A percentile compares a stretch with the other conserved stretches of the same genome.
Conservation (phyloP, 2,329 filamentous ascomycete species). For the Aspergillus sp. region DNA sequence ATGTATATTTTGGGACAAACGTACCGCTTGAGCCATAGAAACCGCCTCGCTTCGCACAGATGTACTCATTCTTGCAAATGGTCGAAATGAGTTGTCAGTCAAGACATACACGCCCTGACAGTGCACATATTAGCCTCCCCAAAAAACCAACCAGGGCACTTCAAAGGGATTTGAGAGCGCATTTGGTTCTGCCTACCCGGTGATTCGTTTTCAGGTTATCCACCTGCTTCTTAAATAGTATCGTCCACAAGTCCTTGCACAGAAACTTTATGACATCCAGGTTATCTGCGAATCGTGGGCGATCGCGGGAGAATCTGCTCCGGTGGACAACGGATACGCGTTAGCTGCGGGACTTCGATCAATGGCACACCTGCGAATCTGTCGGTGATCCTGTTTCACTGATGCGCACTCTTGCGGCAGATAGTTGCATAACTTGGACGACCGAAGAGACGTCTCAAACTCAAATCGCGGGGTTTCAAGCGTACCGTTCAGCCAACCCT, state of each 20-base stretch:
- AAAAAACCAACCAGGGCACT: background rate
- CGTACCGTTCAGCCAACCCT: constrained; percentile 83
- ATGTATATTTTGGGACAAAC: constrained; percentile 27
- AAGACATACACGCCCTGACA: constrained; percentile 86
- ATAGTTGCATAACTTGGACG: background rate
- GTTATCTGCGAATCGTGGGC: constrained; percentile 86
- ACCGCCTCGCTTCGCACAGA: constrained; percentile 74
- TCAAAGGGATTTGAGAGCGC: background rate
- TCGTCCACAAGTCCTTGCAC: constrained; percentile 96
- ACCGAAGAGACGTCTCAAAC: background rate
- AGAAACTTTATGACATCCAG: constrained; percentile 97
- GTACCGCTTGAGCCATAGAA: constrained; percentile 74
- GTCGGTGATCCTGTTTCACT: background rate
- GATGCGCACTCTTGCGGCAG: background rate
- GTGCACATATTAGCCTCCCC: constrained; percentile 6
- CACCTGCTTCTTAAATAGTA: constrained; percentile 94
- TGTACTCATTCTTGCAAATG: constrained; percentile 85
- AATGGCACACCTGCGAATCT: background rate
- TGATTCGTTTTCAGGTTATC: constrained; percentile 99
- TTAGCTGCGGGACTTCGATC: background rate
- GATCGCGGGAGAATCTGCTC: constrained; percentile 56
- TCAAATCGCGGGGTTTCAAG: background rate
- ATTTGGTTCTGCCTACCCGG: constrained; percentile 59
- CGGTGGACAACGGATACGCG: background rate
- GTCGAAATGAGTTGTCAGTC: constrained; percentile 88